Base-by-base conservation (phyloP, 805 yeast genomes). In the Wilhelminamyces savonicus region DNA sequence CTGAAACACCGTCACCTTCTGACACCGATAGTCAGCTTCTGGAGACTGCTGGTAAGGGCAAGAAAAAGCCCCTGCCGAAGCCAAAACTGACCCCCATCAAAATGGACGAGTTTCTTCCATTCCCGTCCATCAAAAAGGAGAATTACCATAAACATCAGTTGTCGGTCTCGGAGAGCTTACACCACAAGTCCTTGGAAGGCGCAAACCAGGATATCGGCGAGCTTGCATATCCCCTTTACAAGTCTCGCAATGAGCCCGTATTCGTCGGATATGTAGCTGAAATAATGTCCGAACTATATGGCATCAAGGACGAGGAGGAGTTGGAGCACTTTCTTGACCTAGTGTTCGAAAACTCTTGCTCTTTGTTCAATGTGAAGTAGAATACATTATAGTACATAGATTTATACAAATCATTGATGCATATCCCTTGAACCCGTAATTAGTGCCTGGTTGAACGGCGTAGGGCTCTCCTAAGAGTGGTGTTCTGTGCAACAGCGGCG, bases 221-320 rank as follows among this genome's bases (percentile, higher is more conserved):
- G 9, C 47, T 52, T 25, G 48, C 59, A 1, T 41, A 50, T 12
- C 77, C 78, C 3, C 40, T 85, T 64, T 71, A 92, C 24, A 82
- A 82, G 40, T 80, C 90, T 0, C 69, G 98, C 48, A 87, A 92
- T 52, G 99, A 92, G 54, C 99, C 99, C 0, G 87, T 94, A 29
- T 70, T 75, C 25, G 76, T 92, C 31, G 85, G 86, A 3, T 74
- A 76, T 33, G 87, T 87, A 1, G 97, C 94, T 1, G 74, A 69
- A 47, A 50, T 63, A 16, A 41, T 64, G 50, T 48, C 61, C 20
- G 43, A 38, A 19, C 34, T 64, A 14, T 54, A 62, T 32, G 59
- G 53, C 1, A 30, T 58, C 5, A 39, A 37, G 13, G 48, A 43
- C 2, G 56, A 50, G 4, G 28, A 40, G 18, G 61, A 62, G 22